These are phyloP conservation scores for Eragrostis curvula DNA, from an alignment of 176 grass and related monocot species.

Conservation along the genomic window DNA sequence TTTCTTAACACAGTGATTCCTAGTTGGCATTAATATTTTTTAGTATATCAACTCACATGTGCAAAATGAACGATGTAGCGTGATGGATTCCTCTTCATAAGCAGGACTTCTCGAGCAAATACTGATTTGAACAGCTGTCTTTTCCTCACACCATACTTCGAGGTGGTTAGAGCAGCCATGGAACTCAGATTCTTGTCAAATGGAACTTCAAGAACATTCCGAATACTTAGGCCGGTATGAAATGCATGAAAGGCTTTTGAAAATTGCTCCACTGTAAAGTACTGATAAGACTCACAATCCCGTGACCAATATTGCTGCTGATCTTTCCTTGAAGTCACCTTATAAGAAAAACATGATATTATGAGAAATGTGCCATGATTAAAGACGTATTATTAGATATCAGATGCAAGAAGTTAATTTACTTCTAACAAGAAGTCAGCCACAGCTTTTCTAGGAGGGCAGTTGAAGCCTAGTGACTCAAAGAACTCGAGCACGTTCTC, in stretches of 20 bases:
- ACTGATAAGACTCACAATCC: slow-evolving; percentile 39
- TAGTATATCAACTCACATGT: slow-evolving; percentile 33
- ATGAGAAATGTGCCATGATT: not conserved
- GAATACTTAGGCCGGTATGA: slow-evolving; percentile 36
- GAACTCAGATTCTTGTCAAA: slow-evolving; percentile 53
- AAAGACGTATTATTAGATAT: not conserved
- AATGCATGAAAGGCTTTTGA: slow-evolving; percentile 52
- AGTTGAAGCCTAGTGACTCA: slow-evolving; percentile 58
- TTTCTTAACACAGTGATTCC: not conserved
- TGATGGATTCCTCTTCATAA: slow-evolving; percentile 75
- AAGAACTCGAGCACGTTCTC: slow-evolving; percentile 65
- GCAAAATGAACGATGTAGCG: slow-evolving; percentile 53
- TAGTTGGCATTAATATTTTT: not conserved
- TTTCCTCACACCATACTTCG: slow-evolving; percentile 55
- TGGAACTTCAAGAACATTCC: slow-evolving; percentile 50
- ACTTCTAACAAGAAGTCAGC: slow-evolving; percentile 40
- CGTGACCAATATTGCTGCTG: slow-evolving; percentile 48
- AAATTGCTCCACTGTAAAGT: slow-evolving; percentile 48
- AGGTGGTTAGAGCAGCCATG: slow-evolving; percentile 45
- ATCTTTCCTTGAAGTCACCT: slow-evolving; percentile 38
- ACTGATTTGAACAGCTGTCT: slow-evolving; percentile 49
- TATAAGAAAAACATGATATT: slow-evolving; percentile 10
- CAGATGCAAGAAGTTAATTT: slow-evolving; percentile 14
- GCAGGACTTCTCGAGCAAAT: slow-evolving; percentile 61
- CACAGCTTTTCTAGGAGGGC: slow-evolving; percentile 58